phyloP scores from a whole-genome alignment of 305 asterid genomes.

The Fraxinus sp. region DNA sequence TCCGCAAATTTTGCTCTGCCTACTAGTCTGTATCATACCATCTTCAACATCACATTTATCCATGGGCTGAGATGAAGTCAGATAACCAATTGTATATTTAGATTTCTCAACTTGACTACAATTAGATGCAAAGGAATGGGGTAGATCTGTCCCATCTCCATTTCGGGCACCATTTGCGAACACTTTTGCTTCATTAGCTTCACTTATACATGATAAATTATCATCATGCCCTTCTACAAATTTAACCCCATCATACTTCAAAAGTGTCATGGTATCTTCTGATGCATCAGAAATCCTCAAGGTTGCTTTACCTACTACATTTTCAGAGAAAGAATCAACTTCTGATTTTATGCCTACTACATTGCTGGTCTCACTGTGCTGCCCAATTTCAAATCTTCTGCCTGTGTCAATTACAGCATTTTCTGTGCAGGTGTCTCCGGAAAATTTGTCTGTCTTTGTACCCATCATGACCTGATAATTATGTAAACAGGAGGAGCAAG shows the following conservation, averaged over 20 bases:
- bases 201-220: conserved; percentile 53
- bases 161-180: conserved; percentile 13
- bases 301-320: conserved; percentile 48
- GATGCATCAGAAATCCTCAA: conserved; percentile 51
- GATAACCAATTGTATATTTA: conserved; percentile 9
- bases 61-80: conserved; percentile 29
- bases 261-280: conserved; percentile 44
- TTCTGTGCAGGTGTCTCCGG: conserved; percentile 61
- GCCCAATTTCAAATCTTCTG: conserved; percentile 41
- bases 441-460: conserved; percentile 53
- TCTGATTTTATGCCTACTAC: conserved; percentile 48
- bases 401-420: conserved; percentile 31
- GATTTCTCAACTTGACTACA: neutral
- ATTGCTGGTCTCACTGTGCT: conserved; percentile 45
- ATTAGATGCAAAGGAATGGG: conserved; percentile 20
- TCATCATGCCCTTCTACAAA: conserved; percentile 57
- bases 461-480: conserved; percentile 49
- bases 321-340: conserved; percentile 55
- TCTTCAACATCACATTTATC: conserved; percentile 36
- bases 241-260: conserved; percentile 42
- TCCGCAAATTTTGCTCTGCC: conserved; percentile 28
- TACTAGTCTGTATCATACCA: conserved; percentile 31
- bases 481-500: conserved; percentile 70
- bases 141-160: conserved; percentile 27
- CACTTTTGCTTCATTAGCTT: conserved; percentile 39